Conservation (phyloP, 2,329 filamentous ascomycete genomes). For the Aspergillus pseudoglaucus region DNA sequence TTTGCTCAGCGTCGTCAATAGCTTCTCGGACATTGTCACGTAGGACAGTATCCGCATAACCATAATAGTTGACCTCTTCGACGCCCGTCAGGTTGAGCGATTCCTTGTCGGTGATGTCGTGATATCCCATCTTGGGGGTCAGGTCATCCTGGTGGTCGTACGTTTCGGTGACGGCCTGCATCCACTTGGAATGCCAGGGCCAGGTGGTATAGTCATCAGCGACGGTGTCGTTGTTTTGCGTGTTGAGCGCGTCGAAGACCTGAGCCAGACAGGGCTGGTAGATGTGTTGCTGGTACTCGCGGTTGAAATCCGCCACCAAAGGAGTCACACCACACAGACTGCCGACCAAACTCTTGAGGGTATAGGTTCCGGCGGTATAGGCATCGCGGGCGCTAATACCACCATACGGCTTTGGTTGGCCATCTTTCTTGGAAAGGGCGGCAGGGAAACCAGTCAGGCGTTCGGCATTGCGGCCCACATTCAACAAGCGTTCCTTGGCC, state of each 20-base stretch:
- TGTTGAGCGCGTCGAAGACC: constrained; percentile 16
- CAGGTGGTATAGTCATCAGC: constrained; percentile 18
- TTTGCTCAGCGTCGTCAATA: constrained; percentile 23
- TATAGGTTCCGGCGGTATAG: constrained; percentile 38
- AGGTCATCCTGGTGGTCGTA: constrained; percentile 22
- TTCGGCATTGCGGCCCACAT: constrained; percentile 19
- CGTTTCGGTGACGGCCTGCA: constrained; percentile 24
- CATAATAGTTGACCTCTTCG: constrained; percentile 28
- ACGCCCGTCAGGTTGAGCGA: constrained; percentile 3
- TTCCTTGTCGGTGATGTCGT: constrained; percentile 15
- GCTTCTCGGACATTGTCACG: constrained; percentile 28
- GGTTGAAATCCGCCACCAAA: constrained; percentile 37
- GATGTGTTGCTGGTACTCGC: constrained; percentile 34
- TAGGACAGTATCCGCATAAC: constrained; percentile 26
- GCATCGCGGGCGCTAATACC: constrained; percentile 37
- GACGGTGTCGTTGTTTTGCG: constrained; percentile 9
- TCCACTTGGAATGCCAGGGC: constrained; percentile 22
- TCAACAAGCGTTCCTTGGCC: constrained; percentile 15
- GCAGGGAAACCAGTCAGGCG: constrained; percentile 15
- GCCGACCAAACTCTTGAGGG: constrained; percentile 38
- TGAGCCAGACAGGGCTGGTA: constrained; percentile 41
- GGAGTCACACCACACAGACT: constrained; percentile 37
- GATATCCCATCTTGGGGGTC: constrained; percentile 20
- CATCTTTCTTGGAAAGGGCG: constrained; percentile 9
- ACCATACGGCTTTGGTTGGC: constrained; percentile 22